Evolutionary conservation across 352 stramenopile genomes (phyloP).

Genomic region (Elongisporangium undulatum): DNA sequence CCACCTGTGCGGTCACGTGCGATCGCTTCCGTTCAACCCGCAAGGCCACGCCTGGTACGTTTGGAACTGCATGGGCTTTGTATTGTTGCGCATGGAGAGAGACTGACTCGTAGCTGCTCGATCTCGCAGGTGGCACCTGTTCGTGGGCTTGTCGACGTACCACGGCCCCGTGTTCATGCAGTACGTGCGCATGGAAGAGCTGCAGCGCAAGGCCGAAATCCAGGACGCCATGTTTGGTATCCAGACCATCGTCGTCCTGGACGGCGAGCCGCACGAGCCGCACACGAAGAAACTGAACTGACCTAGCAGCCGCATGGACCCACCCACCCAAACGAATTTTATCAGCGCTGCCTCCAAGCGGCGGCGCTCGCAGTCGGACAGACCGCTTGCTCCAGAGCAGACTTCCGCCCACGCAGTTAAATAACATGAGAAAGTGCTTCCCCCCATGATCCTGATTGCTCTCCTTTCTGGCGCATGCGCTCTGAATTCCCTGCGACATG

Average conservation of each 20-base stretch:
- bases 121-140: constrained; percentile 61
- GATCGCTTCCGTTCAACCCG: constrained; percentile 58
- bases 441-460: background rate
- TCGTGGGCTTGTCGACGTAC: constrained; percentile 78
- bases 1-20: constrained; percentile 61
- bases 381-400: background rate
- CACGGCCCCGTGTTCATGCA: constrained; percentile 84
- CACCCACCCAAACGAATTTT: background rate
- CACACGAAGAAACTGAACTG: constrained; percentile 11
- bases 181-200: constrained; percentile 77
- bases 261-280: constrained; percentile 5
- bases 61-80: background rate
- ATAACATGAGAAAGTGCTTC: background rate
- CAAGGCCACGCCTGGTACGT: constrained; percentile 73
- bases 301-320: background rate
- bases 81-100: background rate
- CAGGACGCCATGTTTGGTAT: constrained; percentile 49
- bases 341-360: background rate
- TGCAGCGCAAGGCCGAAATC: constrained; percentile 58
- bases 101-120: background rate
- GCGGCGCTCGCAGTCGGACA: background rate
- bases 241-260: constrained; percentile 58
- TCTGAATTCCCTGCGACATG: background rate
- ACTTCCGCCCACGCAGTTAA: background rate
- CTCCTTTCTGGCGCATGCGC: background rate